A percentile compares a stretch with the other conserved stretches of the same genome.
Evolutionary conservation across 306 rosid species (phyloP).

Genomic region (Rosa lucieae): DNA sequence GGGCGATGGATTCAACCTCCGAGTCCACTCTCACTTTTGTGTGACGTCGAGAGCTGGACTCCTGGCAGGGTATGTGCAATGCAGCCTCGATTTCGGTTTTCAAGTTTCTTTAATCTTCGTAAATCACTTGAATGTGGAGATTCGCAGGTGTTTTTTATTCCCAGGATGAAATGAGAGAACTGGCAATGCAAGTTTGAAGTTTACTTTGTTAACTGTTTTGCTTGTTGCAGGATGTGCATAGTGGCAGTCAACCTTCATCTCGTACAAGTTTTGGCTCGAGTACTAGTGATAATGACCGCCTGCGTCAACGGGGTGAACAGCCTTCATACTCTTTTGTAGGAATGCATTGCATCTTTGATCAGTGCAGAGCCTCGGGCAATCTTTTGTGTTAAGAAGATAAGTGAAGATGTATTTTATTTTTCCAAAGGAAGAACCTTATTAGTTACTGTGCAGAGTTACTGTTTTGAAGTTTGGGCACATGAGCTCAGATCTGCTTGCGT

Average conservation of each 20-base stretch:
- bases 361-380: constrained; percentile 86
- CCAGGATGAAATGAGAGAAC: too few species aligned
- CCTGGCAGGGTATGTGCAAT: constrained; percentile 67
- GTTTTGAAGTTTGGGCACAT: constrained; percentile 95
- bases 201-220: neutral
- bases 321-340: constrained; percentile 92
- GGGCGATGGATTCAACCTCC: constrained; percentile 80
- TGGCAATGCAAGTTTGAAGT: too few species aligned
- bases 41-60: constrained; percentile 82
- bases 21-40: constrained; percentile 71
- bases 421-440: constrained; percentile 32
- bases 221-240: constrained; percentile 59
- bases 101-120: neutral
- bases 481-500: constrained; percentile 98
- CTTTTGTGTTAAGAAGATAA: neutral
- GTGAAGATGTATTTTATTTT: constrained; percentile 20
- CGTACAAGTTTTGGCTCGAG: constrained; percentile 81
- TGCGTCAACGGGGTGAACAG: constrained; percentile 58
- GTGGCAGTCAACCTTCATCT: constrained; percentile 55
- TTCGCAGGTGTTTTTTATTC: neutral
- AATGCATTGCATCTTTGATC: constrained; percentile 97
- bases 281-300: constrained; percentile 66
- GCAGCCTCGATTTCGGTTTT: constrained; percentile 1
- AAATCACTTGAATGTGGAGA: neutral
- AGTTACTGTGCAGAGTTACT: constrained; percentile 59